These are phyloP conservation scores for Penicillium verrucosum DNA, from an alignment of 2,329 filamentous ascomycete species.

Conservation along the genomic window DNA sequence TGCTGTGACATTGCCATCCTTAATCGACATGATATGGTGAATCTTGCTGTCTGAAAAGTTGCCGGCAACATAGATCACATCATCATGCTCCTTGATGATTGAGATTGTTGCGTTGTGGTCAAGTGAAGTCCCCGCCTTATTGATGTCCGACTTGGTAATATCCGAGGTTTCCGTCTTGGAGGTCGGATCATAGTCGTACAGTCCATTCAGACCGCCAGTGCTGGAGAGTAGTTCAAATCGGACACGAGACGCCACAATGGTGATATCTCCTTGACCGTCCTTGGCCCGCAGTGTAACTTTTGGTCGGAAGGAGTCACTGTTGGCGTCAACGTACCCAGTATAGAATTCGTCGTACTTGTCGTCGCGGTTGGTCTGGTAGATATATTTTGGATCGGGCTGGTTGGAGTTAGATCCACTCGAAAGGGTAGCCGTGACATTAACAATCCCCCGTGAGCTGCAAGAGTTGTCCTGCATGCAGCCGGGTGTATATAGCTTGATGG, in stretches of 20 bases:
- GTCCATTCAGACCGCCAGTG: conserved; percentile 76
- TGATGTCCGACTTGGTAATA: conserved; percentile 69
- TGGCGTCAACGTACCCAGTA: conserved; percentile 77
- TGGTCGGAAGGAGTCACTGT: conserved; percentile 69
- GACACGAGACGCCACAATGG: conserved; percentile 85
- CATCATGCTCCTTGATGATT: conserved; percentile 62
- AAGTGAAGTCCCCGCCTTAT: conserved; percentile 71
- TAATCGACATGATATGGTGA: conserved; percentile 74
- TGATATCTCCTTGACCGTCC: conserved; percentile 59
- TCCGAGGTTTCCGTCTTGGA: conserved; percentile 56
- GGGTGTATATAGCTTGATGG: conserved; percentile 86
- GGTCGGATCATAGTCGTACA: conserved; percentile 82
- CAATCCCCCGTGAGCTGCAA: conserved; percentile 71
- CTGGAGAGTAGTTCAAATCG: conserved; percentile 64
- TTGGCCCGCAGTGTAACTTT: conserved; percentile 73
- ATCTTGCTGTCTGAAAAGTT: conserved; percentile 71
- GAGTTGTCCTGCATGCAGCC: conserved; percentile 78
- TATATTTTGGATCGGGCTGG: conserved; percentile 55
- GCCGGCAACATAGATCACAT: conserved; percentile 72
- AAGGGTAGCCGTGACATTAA: conserved; percentile 76
- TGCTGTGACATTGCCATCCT: conserved; percentile 59
- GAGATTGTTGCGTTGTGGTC: conserved; percentile 65
- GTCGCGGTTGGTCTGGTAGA: conserved; percentile 90
- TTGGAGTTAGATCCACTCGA: conserved; percentile 46
- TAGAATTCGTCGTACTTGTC: conserved; percentile 97